phyloP scores from a whole-genome alignment of 2,329 filamentous ascomycete species.

The Colletotrichum echinochloae region DNA sequence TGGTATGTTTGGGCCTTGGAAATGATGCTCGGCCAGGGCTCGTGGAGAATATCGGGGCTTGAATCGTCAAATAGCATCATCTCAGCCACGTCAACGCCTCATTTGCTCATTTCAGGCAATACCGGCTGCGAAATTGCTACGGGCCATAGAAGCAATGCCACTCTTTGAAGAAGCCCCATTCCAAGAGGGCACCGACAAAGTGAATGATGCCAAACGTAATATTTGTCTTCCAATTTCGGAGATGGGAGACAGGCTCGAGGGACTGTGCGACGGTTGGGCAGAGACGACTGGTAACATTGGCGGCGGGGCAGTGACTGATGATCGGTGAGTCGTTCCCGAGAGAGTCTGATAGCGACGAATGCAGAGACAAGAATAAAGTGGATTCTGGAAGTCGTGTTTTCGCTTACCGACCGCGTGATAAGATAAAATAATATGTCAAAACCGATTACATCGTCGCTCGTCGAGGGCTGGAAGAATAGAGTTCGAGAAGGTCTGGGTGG shows the following conservation, averaged over 20 bases:
- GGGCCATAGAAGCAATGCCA: background rate
- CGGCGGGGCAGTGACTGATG: constrained; percentile 10
- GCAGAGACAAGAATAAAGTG: constrained; percentile 9
- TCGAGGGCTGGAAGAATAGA: constrained; percentile 4
- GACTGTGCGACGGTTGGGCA: constrained; percentile 15
- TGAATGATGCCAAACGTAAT: background rate
- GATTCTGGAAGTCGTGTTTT: constrained; percentile 6
- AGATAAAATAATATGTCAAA: constrained; percentile 10
- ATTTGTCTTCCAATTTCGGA: background rate
- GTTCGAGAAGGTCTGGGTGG: constrained; percentile 18
- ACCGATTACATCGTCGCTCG: constrained; percentile 3
- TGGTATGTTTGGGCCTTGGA: constrained; percentile 18
- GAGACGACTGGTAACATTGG: constrained; percentile 15
- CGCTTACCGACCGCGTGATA: constrained; percentile 14
- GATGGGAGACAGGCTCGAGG: constrained; percentile 9
- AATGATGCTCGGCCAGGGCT: constrained; percentile 5
- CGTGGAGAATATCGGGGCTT: constrained; percentile 32
- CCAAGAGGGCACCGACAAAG: background rate
- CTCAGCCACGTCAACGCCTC: constrained; percentile 36
- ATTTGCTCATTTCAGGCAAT: constrained; percentile 28
- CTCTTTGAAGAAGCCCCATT: constrained; percentile 6
- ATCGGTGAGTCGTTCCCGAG: constrained; percentile 5
- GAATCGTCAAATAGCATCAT: constrained; percentile 26
- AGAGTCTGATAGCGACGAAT: background rate
- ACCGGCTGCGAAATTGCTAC: constrained; percentile 21